Evolutionary conservation across 169 alveolate genomes (phyloP), one percentile per base, ranked within the genome.

Genomic region (Cryptosporidium xiaoi): DNA sequence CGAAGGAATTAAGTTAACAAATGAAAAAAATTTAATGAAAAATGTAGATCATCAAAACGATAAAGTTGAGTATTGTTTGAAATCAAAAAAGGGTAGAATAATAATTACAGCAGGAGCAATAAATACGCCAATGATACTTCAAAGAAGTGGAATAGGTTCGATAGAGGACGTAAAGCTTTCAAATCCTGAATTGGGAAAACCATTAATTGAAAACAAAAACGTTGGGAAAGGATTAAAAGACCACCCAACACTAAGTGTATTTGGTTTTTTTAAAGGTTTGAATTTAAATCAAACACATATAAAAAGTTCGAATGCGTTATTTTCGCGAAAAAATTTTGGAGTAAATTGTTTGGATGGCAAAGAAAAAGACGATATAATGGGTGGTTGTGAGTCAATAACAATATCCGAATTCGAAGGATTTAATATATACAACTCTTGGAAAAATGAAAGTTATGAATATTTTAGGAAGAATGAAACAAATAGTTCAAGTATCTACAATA

Each of bases 111-210:
- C 84, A 18, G 84, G 84, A 18, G 84, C 84, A 20, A 27, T 71
- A 15, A 71, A 71, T 71, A 71, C 84, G 8, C 84, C 84, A 58
- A 71, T 71, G 68, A 71, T 71, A 71, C 68, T 71, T 55, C 84
- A 71, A 40, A 71, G 68, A 71, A 71, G 84, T 71, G 84, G 84
- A 71, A 62, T 71, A 33, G 84, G 84, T 0, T 48, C 66, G 10
- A 34, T 10, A 18, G 69, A 71, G n/a, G 29, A 55, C 15, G 48
- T 71, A 13, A 55, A 44, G 68, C 34, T 29, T 16, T 51, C 84
- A 7, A 71, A 55, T n/a, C 84, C 84, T 10, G 46, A 36, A 12
- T n/a, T 71, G 40, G 29, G 51, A 36, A 55, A 34, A 27, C 84
- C 84, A 55, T 16, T 71, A 51, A 71, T 71, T 8, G 68, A 56